A percentile compares a stretch with the other conserved stretches of the same genome.
Evolutionary conservation across 371 early-diverging fungal genomes (phyloP).

Genomic region (Parasitella parasitica): DNA sequence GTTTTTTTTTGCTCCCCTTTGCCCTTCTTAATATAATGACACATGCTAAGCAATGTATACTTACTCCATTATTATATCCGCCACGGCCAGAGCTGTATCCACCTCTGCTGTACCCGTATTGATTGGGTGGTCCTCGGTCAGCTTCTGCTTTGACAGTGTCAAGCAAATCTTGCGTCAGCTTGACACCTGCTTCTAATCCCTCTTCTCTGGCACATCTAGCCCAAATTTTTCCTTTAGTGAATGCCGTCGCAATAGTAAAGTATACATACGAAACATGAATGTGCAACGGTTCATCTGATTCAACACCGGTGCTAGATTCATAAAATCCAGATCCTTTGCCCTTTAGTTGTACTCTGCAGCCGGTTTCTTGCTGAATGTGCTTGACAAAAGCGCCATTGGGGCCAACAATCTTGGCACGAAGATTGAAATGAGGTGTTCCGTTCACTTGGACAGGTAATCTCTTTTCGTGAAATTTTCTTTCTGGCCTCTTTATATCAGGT

Average conservation of each 20-base stretch:
- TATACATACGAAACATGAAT: conserved; percentile 77
- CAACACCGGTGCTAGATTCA: conserved; percentile 65
- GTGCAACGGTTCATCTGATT: conserved; percentile 80
- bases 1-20: background rate
- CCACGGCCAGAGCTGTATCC: conserved; percentile 15
- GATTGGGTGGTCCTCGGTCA: conserved; percentile 48
- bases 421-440: conserved; percentile 71
- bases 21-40: background rate
- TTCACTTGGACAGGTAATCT: conserved; percentile 76
- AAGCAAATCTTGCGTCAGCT: conserved; percentile 74
- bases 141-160: conserved; percentile 75
- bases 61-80: conserved; percentile 24
- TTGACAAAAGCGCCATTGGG: conserved; percentile 85
- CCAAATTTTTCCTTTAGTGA: background rate
- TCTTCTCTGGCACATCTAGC: conserved; percentile 66
- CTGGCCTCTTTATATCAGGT: conserved; percentile 12
- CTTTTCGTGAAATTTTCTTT: conserved; percentile 56
- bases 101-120: conserved; percentile 37
- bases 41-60: background rate
- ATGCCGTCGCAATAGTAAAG: no score
- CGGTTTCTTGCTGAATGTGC: conserved; percentile 82
- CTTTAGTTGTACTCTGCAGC: conserved; percentile 75
- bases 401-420: conserved; percentile 85
- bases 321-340: conserved; percentile 85
- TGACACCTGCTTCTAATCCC: conserved; percentile 65